Evolutionary conservation across 1,284 basidiomycete species (phyloP), one percentile per base, ranked within the genome.

Genomic region (Trametes versicolor): DNA sequence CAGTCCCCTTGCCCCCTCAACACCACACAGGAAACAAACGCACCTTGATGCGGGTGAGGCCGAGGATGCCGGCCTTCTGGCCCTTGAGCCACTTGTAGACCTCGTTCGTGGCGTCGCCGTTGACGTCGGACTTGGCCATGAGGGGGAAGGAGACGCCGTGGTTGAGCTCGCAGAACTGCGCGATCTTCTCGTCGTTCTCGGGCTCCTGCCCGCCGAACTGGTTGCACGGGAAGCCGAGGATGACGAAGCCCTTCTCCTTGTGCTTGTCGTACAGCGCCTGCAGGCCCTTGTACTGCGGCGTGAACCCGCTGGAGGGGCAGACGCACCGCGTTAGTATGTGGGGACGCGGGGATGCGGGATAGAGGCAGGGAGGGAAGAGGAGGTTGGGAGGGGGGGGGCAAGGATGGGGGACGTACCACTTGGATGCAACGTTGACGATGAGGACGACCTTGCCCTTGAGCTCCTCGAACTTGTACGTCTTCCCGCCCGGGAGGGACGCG

Each of bases 161-260:
- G 81, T 95, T 95, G 68, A 87, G 73, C 63, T 83, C 79, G 77
- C 89, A 92, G 76, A 90, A 91, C 73, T 89, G 82, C 27, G 81
- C 83, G 71, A 95, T 92, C 41, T 85, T 83, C 7, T 82, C 83
- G 71, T 95, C 93, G 23, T 84, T 80, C 25, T 85, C 89, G 1
- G 93, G 93, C 73, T 95, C 93, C 78, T 95, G 92, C 1, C 86
- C 85, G 64, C 86, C 89, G 70, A 93, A 93, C 90, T 92, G 95
- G 77, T 97, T 97, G 82, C 90, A 96, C 36, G 95, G 95, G 83
- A 97, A 97, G 2, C 96, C 95, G 63, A 97, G 83, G 71, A 97
- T 87, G 64, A 90, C 82, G 60, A 97, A 84, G 19, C 84, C 92
- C 65, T 86, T 82, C 62, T 91, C 89, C 71, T 91, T 90, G 82